Base-by-base conservation (phyloP, 1,284 basidiomycete genomes). In the Volvariella volvacea region DNA sequence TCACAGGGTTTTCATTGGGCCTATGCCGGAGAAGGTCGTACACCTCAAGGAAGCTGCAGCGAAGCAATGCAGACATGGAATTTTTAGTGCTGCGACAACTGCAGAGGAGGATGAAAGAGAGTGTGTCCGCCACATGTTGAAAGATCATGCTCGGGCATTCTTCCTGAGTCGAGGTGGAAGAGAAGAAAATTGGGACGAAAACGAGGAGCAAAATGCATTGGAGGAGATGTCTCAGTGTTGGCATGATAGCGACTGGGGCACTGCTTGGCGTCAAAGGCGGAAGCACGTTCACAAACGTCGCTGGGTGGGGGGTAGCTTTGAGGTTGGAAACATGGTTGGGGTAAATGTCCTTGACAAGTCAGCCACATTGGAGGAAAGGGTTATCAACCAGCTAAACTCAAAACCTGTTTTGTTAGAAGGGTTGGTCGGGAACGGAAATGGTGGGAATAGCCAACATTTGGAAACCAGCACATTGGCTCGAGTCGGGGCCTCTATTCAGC, bases 271-370 rank as follows among this genome's bases (percentile, higher is more conserved):
- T 22, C 62, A 58, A 16, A 62, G 67, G 41, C 66, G 60, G 41
- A 58, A 64, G n/a, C 30, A 31, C 20, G 52, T 52, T 16, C 51
- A 59, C 28, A 46, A 49, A 52, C 57, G 44, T 43, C 51, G 25
- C 25, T 89, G 87, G 88, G 70, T 86, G 19, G 85, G 87, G 21
- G 70, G 67, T 14, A 85, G 78, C 45, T 90, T 90, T 52, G 82
- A 88, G 53, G 68, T 90, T 33, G 88, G 87, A 2, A 71, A 73
- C 15, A 68, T 85, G 44, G 62, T 83, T 8, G 82, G 81, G 2
- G 65, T 84, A 41, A 73, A 78, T 48, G 59, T 78, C 16, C 56
- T 78, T 33, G 61, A 67, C 31, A 65, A 63, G 34, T 49, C 57
- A 48, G 34, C 34, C 8, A 36, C n/a, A 16, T 20, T 36, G 19